Evolutionary conservation across 2,329 filamentous ascomycete genomes (phyloP).

Genomic region (Knufia fluminis): DNA sequence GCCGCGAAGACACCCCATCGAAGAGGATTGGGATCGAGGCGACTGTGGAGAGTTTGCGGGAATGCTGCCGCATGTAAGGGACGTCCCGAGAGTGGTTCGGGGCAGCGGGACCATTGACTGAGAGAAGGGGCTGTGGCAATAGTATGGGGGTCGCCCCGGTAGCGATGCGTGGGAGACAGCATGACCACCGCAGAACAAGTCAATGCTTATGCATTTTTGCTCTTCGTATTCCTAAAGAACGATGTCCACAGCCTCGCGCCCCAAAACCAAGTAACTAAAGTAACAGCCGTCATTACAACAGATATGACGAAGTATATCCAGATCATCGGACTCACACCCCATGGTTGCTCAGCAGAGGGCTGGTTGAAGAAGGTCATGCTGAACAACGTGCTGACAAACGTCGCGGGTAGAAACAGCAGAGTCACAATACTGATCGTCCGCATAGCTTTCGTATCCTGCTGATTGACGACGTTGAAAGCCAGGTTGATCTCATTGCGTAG

Average conservation of each 20-base stretch:
- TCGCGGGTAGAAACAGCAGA: constrained; percentile 1
- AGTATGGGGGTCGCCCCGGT: too few relatives aligned
- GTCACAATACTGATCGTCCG: constrained; percentile 2
- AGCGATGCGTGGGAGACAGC: too few relatives aligned
- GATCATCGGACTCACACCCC: constrained; percentile 3
- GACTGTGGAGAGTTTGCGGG: too few relatives aligned
- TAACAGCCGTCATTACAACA: constrained; percentile 8
- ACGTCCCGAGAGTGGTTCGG: too few relatives aligned
- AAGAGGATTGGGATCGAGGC: too few relatives aligned
- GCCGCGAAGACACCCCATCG: too few relatives aligned
- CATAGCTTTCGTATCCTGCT: constrained; percentile 4
- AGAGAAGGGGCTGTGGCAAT: too few relatives aligned
- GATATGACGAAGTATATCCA: constrained; percentile 13
- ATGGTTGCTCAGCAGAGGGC: neutral
- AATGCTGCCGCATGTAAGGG: too few relatives aligned
- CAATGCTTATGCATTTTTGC: neutral
- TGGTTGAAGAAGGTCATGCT: constrained; percentile 12
- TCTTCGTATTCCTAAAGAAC: neutral
- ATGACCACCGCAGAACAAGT: too few relatives aligned
- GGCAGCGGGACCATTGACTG: too few relatives aligned
- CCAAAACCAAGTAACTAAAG: neutral
- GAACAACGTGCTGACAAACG: constrained; percentile 10
- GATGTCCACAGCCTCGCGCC: neutral
- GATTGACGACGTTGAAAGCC: constrained; percentile 4
- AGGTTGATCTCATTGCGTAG: constrained; percentile 8